Evolutionary conservation across 1,139 yeast genomes (phyloP).

Genomic region (Yamadazyma triangularis): DNA sequence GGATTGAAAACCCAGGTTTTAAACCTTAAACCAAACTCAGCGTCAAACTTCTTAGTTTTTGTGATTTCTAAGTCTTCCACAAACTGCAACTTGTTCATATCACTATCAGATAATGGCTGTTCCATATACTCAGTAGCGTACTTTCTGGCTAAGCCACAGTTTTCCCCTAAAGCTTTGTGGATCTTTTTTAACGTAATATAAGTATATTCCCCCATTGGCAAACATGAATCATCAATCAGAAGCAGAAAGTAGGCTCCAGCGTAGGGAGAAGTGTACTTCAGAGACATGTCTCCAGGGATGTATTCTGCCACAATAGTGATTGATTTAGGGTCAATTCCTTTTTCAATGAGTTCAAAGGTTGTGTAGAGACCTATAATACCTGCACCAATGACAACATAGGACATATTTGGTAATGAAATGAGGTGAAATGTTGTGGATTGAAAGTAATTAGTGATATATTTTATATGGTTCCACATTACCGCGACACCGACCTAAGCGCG

Average conservation of each 20-base stretch:
- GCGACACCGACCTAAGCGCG: too few relatives aligned
- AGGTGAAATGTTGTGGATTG: too few relatives aligned
- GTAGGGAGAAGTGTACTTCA: slow-evolving; percentile 19
- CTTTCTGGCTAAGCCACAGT: slow-evolving; percentile 4
- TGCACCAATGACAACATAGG: too few relatives aligned
- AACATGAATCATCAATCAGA: slow-evolving; percentile 8
- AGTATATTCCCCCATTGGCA: not conserved
- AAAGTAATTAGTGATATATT: too few relatives aligned
- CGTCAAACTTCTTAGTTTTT: slow-evolving; percentile 26
- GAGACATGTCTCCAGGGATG: slow-evolving; percentile 20
- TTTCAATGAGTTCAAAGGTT: slow-evolving; percentile 15
- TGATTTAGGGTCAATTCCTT: slow-evolving; percentile 11
- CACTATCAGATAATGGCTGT: not conserved
- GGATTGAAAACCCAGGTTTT: slow-evolving; percentile 66
- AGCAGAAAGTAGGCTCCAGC: slow-evolving; percentile 20
- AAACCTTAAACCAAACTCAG: slow-evolving; percentile 49
- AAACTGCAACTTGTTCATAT: slow-evolving; percentile 1
- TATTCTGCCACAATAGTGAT: slow-evolving; percentile 17
- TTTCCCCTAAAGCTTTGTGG: slow-evolving; percentile 3
- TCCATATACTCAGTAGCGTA: slow-evolving; percentile 3
- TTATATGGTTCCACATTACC: too few relatives aligned
- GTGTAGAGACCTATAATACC: slow-evolving; percentile 27
- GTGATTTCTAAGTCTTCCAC: slow-evolving; percentile 12
- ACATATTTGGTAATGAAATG: too few relatives aligned
- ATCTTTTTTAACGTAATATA: slow-evolving; percentile 3